A percentile compares a stretch with the other conserved stretches of the same genome.
Conservation (phyloP, 306 rosid species). For the Rubus parviflorus region DNA sequence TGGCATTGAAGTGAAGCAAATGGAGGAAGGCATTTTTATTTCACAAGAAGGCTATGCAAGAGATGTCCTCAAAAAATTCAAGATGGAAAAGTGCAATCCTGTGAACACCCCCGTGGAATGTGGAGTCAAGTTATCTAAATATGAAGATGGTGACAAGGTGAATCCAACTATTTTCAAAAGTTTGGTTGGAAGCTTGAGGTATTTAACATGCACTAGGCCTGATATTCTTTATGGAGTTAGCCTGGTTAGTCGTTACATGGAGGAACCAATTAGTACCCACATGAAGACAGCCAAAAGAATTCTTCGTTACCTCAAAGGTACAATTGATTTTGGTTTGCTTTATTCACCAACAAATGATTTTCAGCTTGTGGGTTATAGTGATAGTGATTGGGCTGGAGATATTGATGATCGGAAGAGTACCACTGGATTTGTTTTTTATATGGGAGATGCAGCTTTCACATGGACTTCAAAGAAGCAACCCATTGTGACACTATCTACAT, state of each 20-base stretch:
- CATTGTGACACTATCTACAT: neutral
- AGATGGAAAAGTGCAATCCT: neutral
- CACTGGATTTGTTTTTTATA: neutral
- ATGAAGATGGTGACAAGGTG: too few species aligned
- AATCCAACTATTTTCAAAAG: neutral
- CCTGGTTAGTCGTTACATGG: neutral
- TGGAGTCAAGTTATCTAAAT: too few species aligned
- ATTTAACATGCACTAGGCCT: neutral
- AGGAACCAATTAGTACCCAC: neutral
- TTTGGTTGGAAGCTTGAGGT: neutral
- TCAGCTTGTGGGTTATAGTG: neutral
- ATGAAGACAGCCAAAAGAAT: neutral
- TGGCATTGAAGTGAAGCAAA: neutral
- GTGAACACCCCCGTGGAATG: too few species aligned
- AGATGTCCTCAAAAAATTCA: neutral
- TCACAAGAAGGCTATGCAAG: neutral
- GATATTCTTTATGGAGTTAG: neutral
- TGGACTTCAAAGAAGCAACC: neutral
- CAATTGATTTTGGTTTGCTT: neutral
- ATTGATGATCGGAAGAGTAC: neutral
- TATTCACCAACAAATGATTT: neutral
- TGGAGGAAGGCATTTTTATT: neutral
- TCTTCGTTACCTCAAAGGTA: neutral
- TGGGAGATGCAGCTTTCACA: neutral
- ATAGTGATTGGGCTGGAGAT: neutral